phyloP scores from a whole-genome alignment of 371 early-diverging fungal genomes.

The Actinomortierella wolfii region DNA sequence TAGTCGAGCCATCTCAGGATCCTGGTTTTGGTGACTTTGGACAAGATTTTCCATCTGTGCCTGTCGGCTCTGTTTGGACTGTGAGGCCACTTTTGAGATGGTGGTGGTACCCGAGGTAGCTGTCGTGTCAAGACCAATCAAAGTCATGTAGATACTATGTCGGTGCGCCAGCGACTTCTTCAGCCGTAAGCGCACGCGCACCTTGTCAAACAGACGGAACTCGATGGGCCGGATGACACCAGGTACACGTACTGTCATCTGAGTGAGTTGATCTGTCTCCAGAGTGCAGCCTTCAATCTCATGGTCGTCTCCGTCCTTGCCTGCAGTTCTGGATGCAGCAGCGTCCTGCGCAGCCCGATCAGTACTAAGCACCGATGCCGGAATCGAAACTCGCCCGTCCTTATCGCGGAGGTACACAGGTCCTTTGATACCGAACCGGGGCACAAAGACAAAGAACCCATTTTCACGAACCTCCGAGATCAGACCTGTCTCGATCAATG shows the following conservation, averaged over 20 bases:
- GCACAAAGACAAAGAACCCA: slow-evolving; percentile 76
- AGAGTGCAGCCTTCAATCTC: slow-evolving; percentile 35
- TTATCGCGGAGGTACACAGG: slow-evolving; percentile 69
- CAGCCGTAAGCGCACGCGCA: slow-evolving; percentile 59
- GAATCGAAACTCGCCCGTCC: slow-evolving; percentile 56
- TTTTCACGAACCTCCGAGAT: slow-evolving; percentile 77
- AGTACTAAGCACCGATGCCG: slow-evolving; percentile 56
- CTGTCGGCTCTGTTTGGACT: background rate
- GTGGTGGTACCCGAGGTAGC: background rate
- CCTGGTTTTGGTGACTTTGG: slow-evolving; percentile 20
- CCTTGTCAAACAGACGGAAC: slow-evolving; percentile 63
- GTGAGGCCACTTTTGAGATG: background rate
- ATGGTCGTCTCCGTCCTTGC: slow-evolving; percentile 1
- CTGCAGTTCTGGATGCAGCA: background rate
- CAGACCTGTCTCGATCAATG: slow-evolving; percentile 67
- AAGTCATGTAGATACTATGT: slow-evolving; percentile 62
- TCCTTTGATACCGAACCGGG: slow-evolving; percentile 71
- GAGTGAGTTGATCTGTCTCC: slow-evolving; percentile 39
- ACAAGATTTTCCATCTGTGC: slow-evolving; percentile 22
- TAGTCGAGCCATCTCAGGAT: slow-evolving; percentile 15
- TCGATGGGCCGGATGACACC: slow-evolving; percentile 46
- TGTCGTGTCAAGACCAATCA: slow-evolving; percentile 52
- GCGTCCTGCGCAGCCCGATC: background rate
- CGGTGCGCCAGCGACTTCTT: slow-evolving; percentile 66
- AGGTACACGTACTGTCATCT: slow-evolving; percentile 29